Conservation (phyloP, 139 green algal species). For the Eudorina sp. region DNA sequence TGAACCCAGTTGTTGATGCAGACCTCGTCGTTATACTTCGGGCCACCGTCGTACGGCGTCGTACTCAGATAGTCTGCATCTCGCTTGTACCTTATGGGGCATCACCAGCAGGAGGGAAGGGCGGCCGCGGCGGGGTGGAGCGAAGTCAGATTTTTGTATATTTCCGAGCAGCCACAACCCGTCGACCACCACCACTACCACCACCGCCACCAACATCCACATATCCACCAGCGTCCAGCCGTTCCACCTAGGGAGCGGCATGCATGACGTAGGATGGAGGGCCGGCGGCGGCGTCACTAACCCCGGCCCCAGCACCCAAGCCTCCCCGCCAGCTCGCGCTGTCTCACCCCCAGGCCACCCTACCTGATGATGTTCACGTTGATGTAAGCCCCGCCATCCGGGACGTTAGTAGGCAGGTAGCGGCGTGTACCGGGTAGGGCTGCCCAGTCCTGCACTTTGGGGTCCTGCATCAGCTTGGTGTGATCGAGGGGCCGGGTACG, state of each 20-base stretch:
- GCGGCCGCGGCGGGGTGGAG: no score
- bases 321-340: no score
- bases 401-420: constrained; percentile 13
- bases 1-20: constrained; percentile 47
- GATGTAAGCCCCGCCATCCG: not conserved
- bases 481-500: constrained; percentile 2
- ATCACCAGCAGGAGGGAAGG: no score
- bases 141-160: no score
- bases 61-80: constrained; percentile 17
- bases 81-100: constrained; percentile 33
- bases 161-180: no score
- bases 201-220: no score
- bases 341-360: not conserved
- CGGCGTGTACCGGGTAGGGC: constrained; percentile 1
- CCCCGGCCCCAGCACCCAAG: no score
- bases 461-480: constrained; percentile 8
- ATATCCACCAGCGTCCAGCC: no score
- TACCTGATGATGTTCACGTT: constrained; percentile 30
- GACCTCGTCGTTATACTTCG: constrained; percentile 23
- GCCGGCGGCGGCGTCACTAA: no score
- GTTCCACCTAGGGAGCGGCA: no score
- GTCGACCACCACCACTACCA: no score
- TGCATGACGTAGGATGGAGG: no score
- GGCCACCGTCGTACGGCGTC: constrained; percentile 31
- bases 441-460: constrained; percentile 39